Conservation (phyloP, 208 protist genomes). For the Paratrypanosoma confusum region DNA sequence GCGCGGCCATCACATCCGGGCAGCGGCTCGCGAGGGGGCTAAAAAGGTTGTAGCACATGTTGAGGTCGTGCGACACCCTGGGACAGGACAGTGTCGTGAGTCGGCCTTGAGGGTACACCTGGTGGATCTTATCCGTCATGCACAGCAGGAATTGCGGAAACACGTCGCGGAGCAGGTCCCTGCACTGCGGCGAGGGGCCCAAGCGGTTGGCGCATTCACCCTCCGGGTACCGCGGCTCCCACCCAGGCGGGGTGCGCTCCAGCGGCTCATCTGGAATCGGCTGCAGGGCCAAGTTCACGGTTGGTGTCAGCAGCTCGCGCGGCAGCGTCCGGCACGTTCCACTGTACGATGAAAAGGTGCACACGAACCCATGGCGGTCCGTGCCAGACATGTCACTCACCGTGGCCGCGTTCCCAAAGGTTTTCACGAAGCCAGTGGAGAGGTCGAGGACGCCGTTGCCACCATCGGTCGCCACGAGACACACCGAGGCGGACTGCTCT, state of each 20-base stretch:
- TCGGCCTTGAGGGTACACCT: slow-evolving; percentile 6
- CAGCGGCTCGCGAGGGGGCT: slow-evolving; percentile 1
- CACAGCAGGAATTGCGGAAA: slow-evolving; percentile 8
- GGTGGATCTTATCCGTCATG: background rate
- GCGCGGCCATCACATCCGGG: slow-evolving; percentile 2
- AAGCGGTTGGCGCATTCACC: slow-evolving; percentile 5
- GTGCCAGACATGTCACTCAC: no score
- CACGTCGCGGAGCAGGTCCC: slow-evolving; percentile 1
- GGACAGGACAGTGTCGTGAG: slow-evolving; percentile 1
- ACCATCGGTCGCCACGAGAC: no score
- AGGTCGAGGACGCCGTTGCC: no score
- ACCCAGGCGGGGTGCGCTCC: slow-evolving; percentile 5
- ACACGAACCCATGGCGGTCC: no score
- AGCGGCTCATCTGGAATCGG: slow-evolving; percentile 4
- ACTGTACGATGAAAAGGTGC: no score
- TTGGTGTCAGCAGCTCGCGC: no score
- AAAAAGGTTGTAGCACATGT: background rate
- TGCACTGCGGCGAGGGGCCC: slow-evolving; percentile 2
- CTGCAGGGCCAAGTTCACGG: background rate
- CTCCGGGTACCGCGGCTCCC: slow-evolving; percentile 4
- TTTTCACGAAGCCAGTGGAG: no score
- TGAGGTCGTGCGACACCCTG: background rate
- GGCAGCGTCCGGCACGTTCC: no score
- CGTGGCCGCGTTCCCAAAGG: no score
- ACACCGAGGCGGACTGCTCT: no score